Conservation (phyloP, 352 stramenopile genomes). For the Pythium brachiatum region DNA sequence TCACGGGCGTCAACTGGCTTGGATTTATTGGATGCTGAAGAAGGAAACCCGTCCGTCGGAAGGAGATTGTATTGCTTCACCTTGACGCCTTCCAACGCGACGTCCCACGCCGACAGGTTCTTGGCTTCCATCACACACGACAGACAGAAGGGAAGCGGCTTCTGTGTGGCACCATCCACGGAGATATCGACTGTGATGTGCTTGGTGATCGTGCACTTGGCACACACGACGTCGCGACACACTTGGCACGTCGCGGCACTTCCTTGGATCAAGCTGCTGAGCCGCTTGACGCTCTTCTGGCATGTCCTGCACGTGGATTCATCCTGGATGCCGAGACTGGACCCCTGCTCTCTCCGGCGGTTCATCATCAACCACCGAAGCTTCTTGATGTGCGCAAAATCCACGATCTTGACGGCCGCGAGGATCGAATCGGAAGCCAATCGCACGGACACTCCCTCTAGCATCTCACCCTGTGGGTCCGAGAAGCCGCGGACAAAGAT, state of each 20-base stretch:
- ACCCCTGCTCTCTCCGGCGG: conserved; percentile 19
- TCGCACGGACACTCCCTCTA: conserved; percentile 29
- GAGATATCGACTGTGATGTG: conserved; percentile 30
- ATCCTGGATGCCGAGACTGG: conserved; percentile 6
- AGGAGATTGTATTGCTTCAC: conserved; percentile 16
- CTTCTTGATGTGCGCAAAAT: conserved; percentile 67
- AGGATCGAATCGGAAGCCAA: conserved; percentile 41
- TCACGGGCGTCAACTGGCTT: neutral
- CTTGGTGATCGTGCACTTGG: conserved; percentile 44
- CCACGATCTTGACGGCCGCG: conserved; percentile 36
- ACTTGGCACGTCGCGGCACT: conserved; percentile 19
- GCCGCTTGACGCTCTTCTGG: conserved; percentile 26
- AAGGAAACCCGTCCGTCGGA: conserved; percentile 6
- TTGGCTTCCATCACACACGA: conserved; percentile 31
- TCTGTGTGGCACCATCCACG: conserved; percentile 17
- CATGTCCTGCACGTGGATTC: conserved; percentile 29
- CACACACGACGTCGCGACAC: conserved; percentile 24
- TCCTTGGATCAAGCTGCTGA: conserved; percentile 25
- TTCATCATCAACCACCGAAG: conserved; percentile 54
- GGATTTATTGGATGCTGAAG: neutral
- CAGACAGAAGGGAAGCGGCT: conserved; percentile 33
- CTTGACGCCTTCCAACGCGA: conserved; percentile 16
- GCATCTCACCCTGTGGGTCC: conserved; percentile 34
- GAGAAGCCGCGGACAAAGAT: conserved; percentile 49
- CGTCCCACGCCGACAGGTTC: conserved; percentile 18